A percentile compares a stretch with the other conserved stretches of the same genome.
phyloP scores from a whole-genome alignment of 1,284 basidiomycete species.

The Cutaneotrichosporon sp. region DNA sequence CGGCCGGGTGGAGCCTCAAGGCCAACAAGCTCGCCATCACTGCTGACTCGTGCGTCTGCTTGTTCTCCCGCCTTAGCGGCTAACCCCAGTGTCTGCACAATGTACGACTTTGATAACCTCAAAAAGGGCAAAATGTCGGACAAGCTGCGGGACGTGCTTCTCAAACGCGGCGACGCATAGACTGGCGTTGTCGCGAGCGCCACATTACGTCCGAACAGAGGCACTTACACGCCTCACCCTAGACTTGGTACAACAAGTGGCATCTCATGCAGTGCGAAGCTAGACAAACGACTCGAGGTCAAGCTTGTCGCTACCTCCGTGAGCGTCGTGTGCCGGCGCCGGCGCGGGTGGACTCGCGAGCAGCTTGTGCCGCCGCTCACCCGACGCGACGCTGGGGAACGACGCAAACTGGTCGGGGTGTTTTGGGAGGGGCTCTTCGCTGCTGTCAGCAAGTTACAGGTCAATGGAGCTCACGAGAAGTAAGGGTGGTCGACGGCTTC shows the following conservation, averaged over 20 bases:
- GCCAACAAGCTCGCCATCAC: slow-evolving; percentile 36
- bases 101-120: slow-evolving; percentile 43
- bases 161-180: slow-evolving; percentile 10
- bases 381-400: slow-evolving; percentile 94
- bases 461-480: slow-evolving; percentile 63
- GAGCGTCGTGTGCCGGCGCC: slow-evolving; percentile 17
- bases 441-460: slow-evolving; percentile 39
- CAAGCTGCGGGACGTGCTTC: slow-evolving; percentile 26
- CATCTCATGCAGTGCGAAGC: background rate
- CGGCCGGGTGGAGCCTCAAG: slow-evolving; percentile 37
- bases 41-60: slow-evolving; percentile 8
- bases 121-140: slow-evolving; percentile 38
- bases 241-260: background rate
- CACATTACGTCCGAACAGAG: no score
- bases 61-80: background rate
- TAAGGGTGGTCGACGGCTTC: slow-evolving; percentile 87
- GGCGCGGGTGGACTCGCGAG: slow-evolving; percentile 43
- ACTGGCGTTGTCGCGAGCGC: no score
- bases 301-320: slow-evolving; percentile 21
- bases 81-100: slow-evolving; percentile 31
- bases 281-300: slow-evolving; percentile 44
- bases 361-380: slow-evolving; percentile 59
- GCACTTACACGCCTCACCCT: no score
- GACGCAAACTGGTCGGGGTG: slow-evolving; percentile 96
- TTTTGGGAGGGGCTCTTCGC: slow-evolving; percentile 89